These are phyloP conservation scores for Russula dissimulans DNA, from an alignment of 768 basidiomycete genomes.

Conservation along the genomic window DNA sequence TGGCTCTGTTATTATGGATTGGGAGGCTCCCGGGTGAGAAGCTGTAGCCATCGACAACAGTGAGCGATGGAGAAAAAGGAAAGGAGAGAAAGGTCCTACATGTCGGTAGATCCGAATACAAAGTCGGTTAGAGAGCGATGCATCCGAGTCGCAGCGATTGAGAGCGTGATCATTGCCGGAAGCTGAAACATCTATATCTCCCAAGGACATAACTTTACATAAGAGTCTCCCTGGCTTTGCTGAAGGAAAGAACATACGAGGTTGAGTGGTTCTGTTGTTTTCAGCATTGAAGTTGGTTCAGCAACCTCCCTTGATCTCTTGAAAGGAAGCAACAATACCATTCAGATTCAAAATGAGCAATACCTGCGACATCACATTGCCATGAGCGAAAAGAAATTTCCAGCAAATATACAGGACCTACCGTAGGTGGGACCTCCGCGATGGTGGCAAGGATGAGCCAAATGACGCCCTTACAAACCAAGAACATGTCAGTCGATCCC, in stretches of 20 bases:
- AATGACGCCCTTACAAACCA: background rate
- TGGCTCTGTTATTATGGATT: too few species aligned
- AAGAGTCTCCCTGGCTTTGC: background rate
- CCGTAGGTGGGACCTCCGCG: background rate
- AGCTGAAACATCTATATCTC: background rate
- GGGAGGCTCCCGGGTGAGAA: too few species aligned
- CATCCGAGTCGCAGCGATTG: conserved; percentile 8
- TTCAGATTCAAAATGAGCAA: conserved; percentile 2
- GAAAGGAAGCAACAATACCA: background rate
- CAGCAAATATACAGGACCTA: background rate
- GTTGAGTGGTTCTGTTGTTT: background rate
- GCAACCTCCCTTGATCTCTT: too few species aligned
- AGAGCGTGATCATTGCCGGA: background rate
- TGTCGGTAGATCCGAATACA: background rate
- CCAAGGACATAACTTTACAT: too few species aligned
- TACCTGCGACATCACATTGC: background rate
- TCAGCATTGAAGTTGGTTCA: background rate
- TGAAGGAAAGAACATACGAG: background rate
- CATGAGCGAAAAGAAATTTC: background rate
- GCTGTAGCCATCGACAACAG: too few species aligned
- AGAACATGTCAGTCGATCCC: background rate
- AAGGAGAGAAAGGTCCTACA: background rate
- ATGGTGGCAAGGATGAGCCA: background rate
- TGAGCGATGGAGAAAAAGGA: background rate
- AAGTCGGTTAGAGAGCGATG: background rate